A percentile compares a stretch with the other conserved stretches of the same genome.
Conservation (phyloP, 495 filamentous ascomycete species). For the Penicillium bialowiezense region DNA sequence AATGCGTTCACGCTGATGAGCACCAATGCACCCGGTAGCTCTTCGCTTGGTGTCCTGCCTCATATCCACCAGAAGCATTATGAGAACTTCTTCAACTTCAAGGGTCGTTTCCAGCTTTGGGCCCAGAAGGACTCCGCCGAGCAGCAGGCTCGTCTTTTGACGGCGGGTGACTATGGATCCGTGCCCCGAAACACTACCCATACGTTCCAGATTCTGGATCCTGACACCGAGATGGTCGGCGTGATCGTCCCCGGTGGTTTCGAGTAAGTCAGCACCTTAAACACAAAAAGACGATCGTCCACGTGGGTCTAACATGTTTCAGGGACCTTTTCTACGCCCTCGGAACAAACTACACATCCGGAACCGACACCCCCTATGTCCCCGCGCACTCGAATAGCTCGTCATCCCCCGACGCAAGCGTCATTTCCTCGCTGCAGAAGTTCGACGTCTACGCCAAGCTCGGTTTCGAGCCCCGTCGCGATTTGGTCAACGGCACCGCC, state of each 20-base stretch:
- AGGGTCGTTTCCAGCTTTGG: slow-evolving; percentile 46
- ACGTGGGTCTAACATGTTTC: background rate
- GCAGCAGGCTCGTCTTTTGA: slow-evolving; percentile 35
- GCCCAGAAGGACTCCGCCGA: slow-evolving; percentile 29
- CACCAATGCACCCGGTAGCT: slow-evolving; percentile 35
- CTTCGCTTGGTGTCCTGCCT: slow-evolving; percentile 34
- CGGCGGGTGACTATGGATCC: slow-evolving; percentile 39
- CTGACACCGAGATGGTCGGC: slow-evolving; percentile 44
- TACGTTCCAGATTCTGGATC: slow-evolving; percentile 44
- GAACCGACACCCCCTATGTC: slow-evolving; percentile 29
- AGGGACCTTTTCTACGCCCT: slow-evolving; percentile 40
- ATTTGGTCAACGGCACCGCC: slow-evolving; percentile 36
- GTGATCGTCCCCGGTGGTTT: slow-evolving; percentile 45
- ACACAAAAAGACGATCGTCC: too few species aligned
- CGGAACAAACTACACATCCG: slow-evolving; percentile 24
- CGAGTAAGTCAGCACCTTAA: slow-evolving; percentile 26
- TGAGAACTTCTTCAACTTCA: slow-evolving; percentile 45
- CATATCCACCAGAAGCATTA: slow-evolving; percentile 43
- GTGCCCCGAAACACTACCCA: slow-evolving; percentile 42
- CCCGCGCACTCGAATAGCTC: slow-evolving; percentile 16
- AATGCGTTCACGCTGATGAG: slow-evolving; percentile 41
- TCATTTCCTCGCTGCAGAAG: slow-evolving; percentile 21
- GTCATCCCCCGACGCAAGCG: slow-evolving; percentile 5
- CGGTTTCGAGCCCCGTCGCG: slow-evolving; percentile 31
- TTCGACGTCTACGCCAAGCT: slow-evolving; percentile 44